Evolutionary conservation across 2,329 filamentous ascomycete species (phyloP).

Genomic region (Phyllosticta capitalensis): DNA sequence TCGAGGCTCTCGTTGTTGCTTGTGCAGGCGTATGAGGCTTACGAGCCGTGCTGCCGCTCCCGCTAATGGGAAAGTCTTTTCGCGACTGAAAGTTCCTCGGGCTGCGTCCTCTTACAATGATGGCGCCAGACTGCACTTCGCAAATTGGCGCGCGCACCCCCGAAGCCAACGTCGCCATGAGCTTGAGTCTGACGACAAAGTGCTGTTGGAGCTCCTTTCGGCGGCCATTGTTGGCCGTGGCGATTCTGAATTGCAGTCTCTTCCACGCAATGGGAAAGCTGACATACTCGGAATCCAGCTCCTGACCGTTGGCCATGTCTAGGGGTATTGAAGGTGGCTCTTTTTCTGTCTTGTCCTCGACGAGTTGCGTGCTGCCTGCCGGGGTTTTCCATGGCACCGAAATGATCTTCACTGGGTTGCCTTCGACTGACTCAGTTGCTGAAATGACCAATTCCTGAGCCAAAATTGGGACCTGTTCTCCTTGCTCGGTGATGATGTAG

Average conservation of each 20-base stretch:
- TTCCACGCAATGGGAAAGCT: constrained; percentile 94
- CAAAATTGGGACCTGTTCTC: constrained; percentile 72
- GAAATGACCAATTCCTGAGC: constrained; percentile 81
- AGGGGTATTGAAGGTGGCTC: constrained; percentile 78
- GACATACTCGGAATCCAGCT: constrained; percentile 72
- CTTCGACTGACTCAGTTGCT: constrained; percentile 89
- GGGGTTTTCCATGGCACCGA: constrained; percentile 98
- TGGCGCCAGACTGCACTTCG: constrained; percentile 78
- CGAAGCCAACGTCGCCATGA: constrained; percentile 72
- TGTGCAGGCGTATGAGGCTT: constrained; percentile 40
- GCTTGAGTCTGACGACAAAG: constrained; percentile 81
- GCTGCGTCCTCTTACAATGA: constrained; percentile 87
- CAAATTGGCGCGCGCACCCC: constrained; percentile 73
- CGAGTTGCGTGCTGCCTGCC: constrained; percentile 63
- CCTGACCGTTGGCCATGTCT: constrained; percentile 53
- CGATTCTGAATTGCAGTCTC: constrained; percentile 84
- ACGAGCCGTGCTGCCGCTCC: constrained; percentile 67
- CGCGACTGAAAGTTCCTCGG: constrained; percentile 90
- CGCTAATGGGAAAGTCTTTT: constrained; percentile 82
- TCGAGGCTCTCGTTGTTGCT: constrained; percentile 24
- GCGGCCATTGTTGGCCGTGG: constrained; percentile 91
- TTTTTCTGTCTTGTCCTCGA: constrained; percentile 62
- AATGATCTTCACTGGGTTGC: constrained; percentile 84
- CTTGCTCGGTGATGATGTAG: constrained; percentile 73
- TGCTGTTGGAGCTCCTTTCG: constrained; percentile 94